phyloP scores from a whole-genome alignment of 2,329 filamentous ascomycete genomes.

The Emmonsia crescens region DNA sequence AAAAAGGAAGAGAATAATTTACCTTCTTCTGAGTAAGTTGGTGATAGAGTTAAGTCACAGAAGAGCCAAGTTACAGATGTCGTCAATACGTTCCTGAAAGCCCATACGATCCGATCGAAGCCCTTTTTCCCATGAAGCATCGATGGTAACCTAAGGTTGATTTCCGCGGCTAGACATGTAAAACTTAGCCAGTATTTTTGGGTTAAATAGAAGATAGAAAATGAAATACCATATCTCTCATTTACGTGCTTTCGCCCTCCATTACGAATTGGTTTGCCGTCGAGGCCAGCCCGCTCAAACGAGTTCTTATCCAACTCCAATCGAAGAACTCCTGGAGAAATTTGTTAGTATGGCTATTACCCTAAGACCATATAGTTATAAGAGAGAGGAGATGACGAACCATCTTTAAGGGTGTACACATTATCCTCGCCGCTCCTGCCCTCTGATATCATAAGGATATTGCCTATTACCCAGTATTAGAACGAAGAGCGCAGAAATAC shows the following conservation, averaged over 20 bases:
- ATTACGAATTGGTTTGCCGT: slow-evolving; percentile 54
- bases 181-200: slow-evolving; percentile 11
- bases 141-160: slow-evolving; percentile 59
- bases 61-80: slow-evolving; percentile 66
- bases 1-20: slow-evolving; percentile 13
- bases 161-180: slow-evolving; percentile 52
- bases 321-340: slow-evolving; percentile 50
- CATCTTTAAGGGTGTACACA: slow-evolving; percentile 59
- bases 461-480: slow-evolving; percentile 42
- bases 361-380: neutral
- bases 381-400: slow-evolving; percentile 31
- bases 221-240: slow-evolving; percentile 60
- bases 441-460: slow-evolving; percentile 74
- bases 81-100: slow-evolving; percentile 65
- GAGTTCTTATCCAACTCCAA: slow-evolving; percentile 70
- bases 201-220: neutral
- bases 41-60: slow-evolving; percentile 42
- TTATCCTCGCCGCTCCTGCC: slow-evolving; percentile 61
- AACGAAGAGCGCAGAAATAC: neutral
- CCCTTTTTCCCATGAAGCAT: slow-evolving; percentile 78
- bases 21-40: slow-evolving; percentile 33
- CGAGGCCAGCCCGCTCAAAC: slow-evolving; percentile 73
- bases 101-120: slow-evolving; percentile 67
- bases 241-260: slow-evolving; percentile 54
- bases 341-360: neutral